These are phyloP conservation scores for Phalaenopsis hybrid DNA, from an alignment of 116 monocot species.

Conservation along the genomic window DNA sequence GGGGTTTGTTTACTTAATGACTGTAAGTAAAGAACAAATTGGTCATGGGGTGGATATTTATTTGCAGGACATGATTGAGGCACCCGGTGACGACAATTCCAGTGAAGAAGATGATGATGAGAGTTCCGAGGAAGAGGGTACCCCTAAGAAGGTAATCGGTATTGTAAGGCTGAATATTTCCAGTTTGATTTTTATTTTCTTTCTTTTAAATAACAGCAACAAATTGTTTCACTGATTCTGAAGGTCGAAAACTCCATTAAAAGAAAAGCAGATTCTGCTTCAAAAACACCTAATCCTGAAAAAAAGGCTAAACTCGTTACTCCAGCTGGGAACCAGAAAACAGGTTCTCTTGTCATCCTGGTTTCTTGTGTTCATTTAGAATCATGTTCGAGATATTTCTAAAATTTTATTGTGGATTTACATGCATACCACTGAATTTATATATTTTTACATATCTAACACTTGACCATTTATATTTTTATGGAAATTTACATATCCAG, in stretches of 20 bases:
- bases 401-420: neutral
- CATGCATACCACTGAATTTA: too few species aligned
- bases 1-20: neutral
- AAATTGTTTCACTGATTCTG: neutral
- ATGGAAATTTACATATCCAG: too few species aligned
- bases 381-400: neutral
- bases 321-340: constrained; percentile 22
- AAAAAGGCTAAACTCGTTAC: constrained; percentile 44
- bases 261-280: constrained; percentile 20
- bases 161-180: neutral
- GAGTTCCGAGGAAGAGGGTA: constrained; percentile 23
- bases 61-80: constrained; percentile 21
- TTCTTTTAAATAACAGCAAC: neutral
- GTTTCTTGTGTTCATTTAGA: neutral
- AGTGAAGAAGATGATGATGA: constrained; percentile 24
- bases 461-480: too few species aligned
- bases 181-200: neutral
- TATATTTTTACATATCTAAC: too few species aligned
- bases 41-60: neutral
- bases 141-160: constrained; percentile 30
- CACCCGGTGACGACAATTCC: constrained; percentile 15
- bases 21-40: neutral
- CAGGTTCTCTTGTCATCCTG: constrained; percentile 14
- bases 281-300: constrained; percentile 38
- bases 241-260: constrained; percentile 23